Evolutionary conservation across 805 yeast species (phyloP), one percentile per base, ranked within the genome.

Genomic region (Kluyveromyces starmeri): DNA sequence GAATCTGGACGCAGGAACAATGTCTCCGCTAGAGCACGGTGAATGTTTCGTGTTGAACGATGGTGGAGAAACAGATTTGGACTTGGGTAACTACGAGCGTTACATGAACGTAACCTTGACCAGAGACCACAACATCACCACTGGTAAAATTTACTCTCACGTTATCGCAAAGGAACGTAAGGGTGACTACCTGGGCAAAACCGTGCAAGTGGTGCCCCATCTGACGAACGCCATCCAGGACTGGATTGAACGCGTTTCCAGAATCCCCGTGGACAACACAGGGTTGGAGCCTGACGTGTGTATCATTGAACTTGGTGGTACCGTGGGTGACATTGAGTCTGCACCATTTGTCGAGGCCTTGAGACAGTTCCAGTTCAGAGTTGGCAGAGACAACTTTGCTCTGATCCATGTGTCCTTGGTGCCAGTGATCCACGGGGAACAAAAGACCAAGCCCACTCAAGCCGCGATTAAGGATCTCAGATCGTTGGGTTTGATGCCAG

Each of bases 151-250:
- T 47, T 92, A 92, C 66, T 81, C 88, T 35, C 82, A 80, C 47
- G 98, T 92, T 38, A 92, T 92, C 56, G 88, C 88, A 59, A 79
- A 73, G 51, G 98, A 89, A 65, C 78, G 99, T 66, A 83, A 75
- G 42, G 99, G 99, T 55, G 97, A 89, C 61, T 92, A 92, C 55
- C 70, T 92, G 53, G 99, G 99, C 51, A 92, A 92, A 58, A 92
- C 99, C n/a, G 99, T 92, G 32, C 99, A 92, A 67, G 95, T 92
- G 48, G 99, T 92, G 49, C 99, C 99, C 27, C 99, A 92, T 60
- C 72, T 92, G 47, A 92, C 99, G 45, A 83, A 82, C 50, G 96
- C 95, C 19, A 92, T 92, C 55, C 99, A 92, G 67, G 96, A 88
- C 46, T 92, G 99, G 99, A 81, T 92, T 48, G 97, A 92, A 68